Conservation (phyloP, 2,329 filamentous ascomycete species). For the Scorias spongiosa region DNA sequence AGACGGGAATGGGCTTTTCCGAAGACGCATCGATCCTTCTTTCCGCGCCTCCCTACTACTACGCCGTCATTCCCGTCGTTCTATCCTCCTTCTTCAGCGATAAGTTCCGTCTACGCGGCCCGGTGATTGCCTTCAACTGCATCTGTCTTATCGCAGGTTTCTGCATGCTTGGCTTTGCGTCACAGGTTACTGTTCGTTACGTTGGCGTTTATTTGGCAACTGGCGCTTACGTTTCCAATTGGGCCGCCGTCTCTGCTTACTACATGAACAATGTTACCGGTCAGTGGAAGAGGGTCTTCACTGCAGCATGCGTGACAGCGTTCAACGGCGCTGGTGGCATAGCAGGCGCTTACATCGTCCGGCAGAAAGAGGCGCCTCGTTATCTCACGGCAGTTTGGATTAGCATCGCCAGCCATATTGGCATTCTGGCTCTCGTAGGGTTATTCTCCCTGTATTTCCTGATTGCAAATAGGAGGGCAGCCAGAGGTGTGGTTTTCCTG, state of each 20-base stretch:
- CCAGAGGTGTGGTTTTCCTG: slow-evolving; percentile 11
- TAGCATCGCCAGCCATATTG: slow-evolving; percentile 36
- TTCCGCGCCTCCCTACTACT: slow-evolving; percentile 53
- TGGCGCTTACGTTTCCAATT: slow-evolving; percentile 53
- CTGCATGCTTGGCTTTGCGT: slow-evolving; percentile 47
- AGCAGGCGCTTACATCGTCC: slow-evolving; percentile 51
- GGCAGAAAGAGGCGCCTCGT: slow-evolving; percentile 43
- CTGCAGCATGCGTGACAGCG: slow-evolving; percentile 44
- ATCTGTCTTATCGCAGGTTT: slow-evolving; percentile 48
- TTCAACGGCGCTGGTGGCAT: slow-evolving; percentile 48
- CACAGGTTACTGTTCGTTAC: slow-evolving; percentile 46
- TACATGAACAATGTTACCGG: slow-evolving; percentile 47
- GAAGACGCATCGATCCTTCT: slow-evolving; percentile 39
- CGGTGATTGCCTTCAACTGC: slow-evolving; percentile 50
- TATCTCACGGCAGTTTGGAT: slow-evolving; percentile 54
- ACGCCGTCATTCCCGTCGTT: slow-evolving; percentile 47
- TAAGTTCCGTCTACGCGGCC: slow-evolving; percentile 42
- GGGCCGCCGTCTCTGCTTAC: slow-evolving; percentile 50
- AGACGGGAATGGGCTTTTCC: slow-evolving; percentile 30
- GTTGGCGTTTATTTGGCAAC: slow-evolving; percentile 51
- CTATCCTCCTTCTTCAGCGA: slow-evolving; percentile 49
- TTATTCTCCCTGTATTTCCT: slow-evolving; percentile 15
- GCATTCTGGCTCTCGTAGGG: slow-evolving; percentile 15
- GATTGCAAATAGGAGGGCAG: slow-evolving; percentile 14
- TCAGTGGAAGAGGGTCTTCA: slow-evolving; percentile 50